Percentiles rank a stretch among this genome's conserved stretches.
Evolutionary conservation across 495 filamentous ascomycete species (phyloP).

Genomic region (Aspergillus kassunensis): DNA sequence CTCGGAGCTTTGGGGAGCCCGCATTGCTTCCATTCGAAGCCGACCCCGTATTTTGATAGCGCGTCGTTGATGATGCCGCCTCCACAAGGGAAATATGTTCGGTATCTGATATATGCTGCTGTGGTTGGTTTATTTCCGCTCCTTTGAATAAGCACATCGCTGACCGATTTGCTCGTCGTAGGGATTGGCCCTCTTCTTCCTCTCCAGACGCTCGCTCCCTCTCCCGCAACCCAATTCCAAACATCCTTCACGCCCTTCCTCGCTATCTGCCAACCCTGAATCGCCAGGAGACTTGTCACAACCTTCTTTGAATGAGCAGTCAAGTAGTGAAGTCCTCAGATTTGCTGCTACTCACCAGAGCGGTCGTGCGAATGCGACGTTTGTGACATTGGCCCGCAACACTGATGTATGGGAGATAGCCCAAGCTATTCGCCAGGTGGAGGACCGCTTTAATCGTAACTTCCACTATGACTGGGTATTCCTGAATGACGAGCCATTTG

Average conservation of each 20-base stretch:
- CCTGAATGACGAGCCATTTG: slow-evolving; percentile 91
- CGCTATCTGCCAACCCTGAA: slow-evolving; percentile 4
- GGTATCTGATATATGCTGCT: slow-evolving; percentile 85
- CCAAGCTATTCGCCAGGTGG: slow-evolving; percentile 87
- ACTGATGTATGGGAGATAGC: slow-evolving; percentile 94
- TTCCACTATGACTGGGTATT: slow-evolving; percentile 99
- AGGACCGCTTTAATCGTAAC: slow-evolving; percentile 94
- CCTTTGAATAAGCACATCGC: background rate
- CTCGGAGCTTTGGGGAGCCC: background rate
- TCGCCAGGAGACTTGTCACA: slow-evolving; percentile 14
- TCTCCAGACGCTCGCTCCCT: slow-evolving; percentile 65
- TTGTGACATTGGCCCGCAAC: slow-evolving; percentile 93
- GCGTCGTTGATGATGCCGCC: slow-evolving; percentile 55
- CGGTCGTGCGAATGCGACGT: slow-evolving; percentile 87
- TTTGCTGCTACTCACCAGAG: slow-evolving; percentile 50
- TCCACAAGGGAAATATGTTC: slow-evolving; percentile 65
- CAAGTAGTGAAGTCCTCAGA: slow-evolving; percentile 23
- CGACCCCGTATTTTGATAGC: slow-evolving; percentile 3
- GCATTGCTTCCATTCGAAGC: background rate
- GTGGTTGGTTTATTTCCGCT: slow-evolving; percentile 57
- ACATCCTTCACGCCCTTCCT: slow-evolving; percentile 17
- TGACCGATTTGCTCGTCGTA: slow-evolving; percentile 25
- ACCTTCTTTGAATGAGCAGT: background rate
- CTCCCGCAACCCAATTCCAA: slow-evolving; percentile 27
- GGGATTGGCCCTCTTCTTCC: slow-evolving; percentile 71